Evolutionary conservation across 768 basidiomycete species (phyloP), one percentile per base, ranked within the genome.

Genomic region (Suillus weaverae): DNA sequence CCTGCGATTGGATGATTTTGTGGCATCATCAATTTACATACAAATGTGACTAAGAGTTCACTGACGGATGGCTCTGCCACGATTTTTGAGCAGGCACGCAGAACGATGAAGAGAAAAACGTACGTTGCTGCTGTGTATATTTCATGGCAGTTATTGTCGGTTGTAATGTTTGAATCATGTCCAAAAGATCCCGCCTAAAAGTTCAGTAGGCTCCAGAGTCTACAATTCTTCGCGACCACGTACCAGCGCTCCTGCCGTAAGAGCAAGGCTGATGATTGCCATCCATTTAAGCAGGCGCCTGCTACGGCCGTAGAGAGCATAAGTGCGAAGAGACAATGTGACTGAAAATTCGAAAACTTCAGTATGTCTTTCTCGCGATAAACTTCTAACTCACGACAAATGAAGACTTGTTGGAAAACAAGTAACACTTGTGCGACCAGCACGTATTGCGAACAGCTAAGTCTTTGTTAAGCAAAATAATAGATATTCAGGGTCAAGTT

Each of bases 231-330:
- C 5, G 32, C 39, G 36, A 22, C 41, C 39, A 76, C 82, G 61
- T 68, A 86, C 85, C 41, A 67, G 73, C 53, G 77, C 66, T 6
- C 81, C 62, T 1, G 67, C 71, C 1, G 69, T 60, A 43, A 86
- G 64, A 1, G 77, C 59, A 0, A 70, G 63, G 1, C 73, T 80
- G 30, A 74, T 73, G 13, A 71, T 69, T 2, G 81, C 18, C 71
- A 85, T 70, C 41, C 71, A 74, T 5, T 68, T 63, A 20, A 81
- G 64, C 46, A 85, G 70, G 26, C 76, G 74, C 43, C 73, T 66
- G 22, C 79, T 80, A 33, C 81, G 70, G 16, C 76, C 74, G 64
- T 85, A 86, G 20, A 87, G 70, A 4, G 86, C 85, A 64, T 80
- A 82, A 51, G 83, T 83, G 46, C 86, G 81, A 51, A 84, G 70